These are phyloP conservation scores for Acacia concinna DNA, from an alignment of 331 rosid genomes.

Conservation along the genomic window DNA sequence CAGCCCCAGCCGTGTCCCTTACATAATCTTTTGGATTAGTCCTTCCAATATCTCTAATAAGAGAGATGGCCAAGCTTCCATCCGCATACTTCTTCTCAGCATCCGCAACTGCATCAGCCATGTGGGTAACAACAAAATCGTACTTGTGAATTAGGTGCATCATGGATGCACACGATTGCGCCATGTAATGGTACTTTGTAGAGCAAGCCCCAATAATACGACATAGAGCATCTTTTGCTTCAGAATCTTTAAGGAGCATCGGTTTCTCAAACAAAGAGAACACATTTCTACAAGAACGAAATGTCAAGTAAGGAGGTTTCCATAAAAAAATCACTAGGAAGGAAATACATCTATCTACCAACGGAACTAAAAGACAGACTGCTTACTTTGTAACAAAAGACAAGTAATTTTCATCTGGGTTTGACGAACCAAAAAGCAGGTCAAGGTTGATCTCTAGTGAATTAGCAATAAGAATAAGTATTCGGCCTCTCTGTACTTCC, in stretches of 20 bases:
- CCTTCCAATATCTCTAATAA: conserved; percentile 90
- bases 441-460: conserved; percentile 83
- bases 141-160: conserved; percentile 90
- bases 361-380: neutral
- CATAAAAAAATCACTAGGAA: conserved; percentile 22
- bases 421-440: conserved; percentile 76
- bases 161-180: conserved; percentile 88
- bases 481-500: conserved; percentile 83
- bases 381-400: conserved; percentile 83
- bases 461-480: conserved; percentile 82
- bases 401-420: conserved; percentile 70
- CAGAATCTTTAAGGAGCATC: conserved; percentile 62
- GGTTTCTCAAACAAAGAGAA: conserved; percentile 82
- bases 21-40: conserved; percentile 86
- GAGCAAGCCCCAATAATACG: conserved; percentile 89
- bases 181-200: conserved; percentile 79
- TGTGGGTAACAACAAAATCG: conserved; percentile 81
- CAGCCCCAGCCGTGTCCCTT: conserved; percentile 88
- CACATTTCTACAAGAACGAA: conserved; percentile 48
- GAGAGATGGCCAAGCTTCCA: conserved; percentile 78
- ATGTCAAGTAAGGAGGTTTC: conserved; percentile 28
- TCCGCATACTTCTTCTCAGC: conserved; percentile 85
- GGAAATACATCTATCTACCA: neutral
- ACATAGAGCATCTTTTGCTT: conserved; percentile 75
- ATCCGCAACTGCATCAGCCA: conserved; percentile 80